A percentile compares a stretch with the other conserved stretches of the same genome.
phyloP scores from a whole-genome alignment of 2,329 filamentous ascomycete species.

The Dichotomopilus funicola region DNA sequence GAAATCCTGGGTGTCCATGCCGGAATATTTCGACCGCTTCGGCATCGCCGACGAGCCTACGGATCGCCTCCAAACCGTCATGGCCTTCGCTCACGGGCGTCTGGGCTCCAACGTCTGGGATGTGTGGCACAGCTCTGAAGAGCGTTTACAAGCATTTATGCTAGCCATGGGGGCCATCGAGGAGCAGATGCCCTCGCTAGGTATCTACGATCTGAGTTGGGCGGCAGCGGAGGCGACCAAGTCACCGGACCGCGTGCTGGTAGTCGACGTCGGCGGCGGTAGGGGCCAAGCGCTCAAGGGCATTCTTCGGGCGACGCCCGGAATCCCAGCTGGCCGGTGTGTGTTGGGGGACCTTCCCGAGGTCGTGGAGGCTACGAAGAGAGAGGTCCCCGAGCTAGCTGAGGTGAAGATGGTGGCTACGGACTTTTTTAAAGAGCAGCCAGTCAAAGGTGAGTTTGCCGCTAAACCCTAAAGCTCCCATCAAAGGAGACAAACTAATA shows the following conservation, averaged over 20 bases:
- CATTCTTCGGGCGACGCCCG: slow-evolving; percentile 27
- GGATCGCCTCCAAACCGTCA: slow-evolving; percentile 23
- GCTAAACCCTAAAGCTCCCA: not conserved
- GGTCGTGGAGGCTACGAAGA: slow-evolving; percentile 26
- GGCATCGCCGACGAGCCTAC: slow-evolving; percentile 28
- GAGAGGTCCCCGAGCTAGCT: slow-evolving; percentile 16
- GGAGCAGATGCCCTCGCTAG: slow-evolving; percentile 21
- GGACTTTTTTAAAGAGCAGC: slow-evolving; percentile 31
- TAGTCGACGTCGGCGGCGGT: slow-evolving; percentile 33
- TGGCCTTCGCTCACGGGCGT: slow-evolving; percentile 26
- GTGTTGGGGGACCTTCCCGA: slow-evolving; percentile 31
- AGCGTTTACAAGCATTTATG: slow-evolving; percentile 26
- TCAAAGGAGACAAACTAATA: not conserved
- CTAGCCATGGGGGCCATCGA: slow-evolving; percentile 26
- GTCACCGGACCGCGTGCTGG: slow-evolving; percentile 21
- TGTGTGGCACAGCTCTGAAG: slow-evolving; percentile 23
- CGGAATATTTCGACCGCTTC: slow-evolving; percentile 29
- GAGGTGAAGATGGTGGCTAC: slow-evolving; percentile 21
- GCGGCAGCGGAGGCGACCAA: slow-evolving; percentile 12
- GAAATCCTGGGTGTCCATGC: slow-evolving; percentile 21
- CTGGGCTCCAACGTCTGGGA: slow-evolving; percentile 30
- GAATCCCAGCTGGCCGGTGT: slow-evolving; percentile 20
- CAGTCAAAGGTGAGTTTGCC: slow-evolving; percentile 26
- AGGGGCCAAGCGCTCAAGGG: slow-evolving; percentile 34
- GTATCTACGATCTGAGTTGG: slow-evolving; percentile 30